Evolutionary conservation across 176 grass and related monocot genomes (phyloP).

Genomic region (Musa troglodytarum): DNA sequence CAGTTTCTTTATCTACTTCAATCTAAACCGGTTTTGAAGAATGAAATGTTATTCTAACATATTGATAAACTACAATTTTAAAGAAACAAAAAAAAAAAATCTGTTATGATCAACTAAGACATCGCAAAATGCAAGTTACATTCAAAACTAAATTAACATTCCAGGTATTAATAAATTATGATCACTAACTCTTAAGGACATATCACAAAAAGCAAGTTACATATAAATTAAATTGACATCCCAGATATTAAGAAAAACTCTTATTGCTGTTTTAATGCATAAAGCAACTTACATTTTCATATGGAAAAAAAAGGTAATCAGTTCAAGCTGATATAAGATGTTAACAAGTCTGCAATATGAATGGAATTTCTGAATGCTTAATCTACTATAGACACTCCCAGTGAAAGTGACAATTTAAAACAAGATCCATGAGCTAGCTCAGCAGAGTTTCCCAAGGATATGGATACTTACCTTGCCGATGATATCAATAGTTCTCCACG

Average conservation of each 20-base stretch:
- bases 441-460: neutral
- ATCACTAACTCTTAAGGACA: no score
- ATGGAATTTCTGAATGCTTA: neutral
- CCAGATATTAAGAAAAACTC: no score
- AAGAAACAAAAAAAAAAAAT: neutral
- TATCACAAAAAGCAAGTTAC: no score
- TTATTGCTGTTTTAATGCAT: no score
- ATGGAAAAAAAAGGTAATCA: neutral
- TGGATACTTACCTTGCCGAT: slow-evolving; percentile 51
- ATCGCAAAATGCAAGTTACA: no score
- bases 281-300: neutral
- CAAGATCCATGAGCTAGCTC: neutral
- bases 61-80: neutral
- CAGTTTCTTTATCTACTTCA: neutral
- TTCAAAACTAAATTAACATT: no score
- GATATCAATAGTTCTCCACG: slow-evolving; percentile 89
- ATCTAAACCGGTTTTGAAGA: neutral
- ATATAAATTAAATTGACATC: neutral
- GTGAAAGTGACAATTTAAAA: neutral
- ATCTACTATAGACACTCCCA: neutral
- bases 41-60: neutral
- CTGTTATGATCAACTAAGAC: no score
- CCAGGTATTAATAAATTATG: no score
- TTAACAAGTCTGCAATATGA: neutral
- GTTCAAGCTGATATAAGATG: neutral